phyloP scores from a whole-genome alignment of 2,329 filamentous ascomycete genomes.

The Microthyrium microscopicum region DNA sequence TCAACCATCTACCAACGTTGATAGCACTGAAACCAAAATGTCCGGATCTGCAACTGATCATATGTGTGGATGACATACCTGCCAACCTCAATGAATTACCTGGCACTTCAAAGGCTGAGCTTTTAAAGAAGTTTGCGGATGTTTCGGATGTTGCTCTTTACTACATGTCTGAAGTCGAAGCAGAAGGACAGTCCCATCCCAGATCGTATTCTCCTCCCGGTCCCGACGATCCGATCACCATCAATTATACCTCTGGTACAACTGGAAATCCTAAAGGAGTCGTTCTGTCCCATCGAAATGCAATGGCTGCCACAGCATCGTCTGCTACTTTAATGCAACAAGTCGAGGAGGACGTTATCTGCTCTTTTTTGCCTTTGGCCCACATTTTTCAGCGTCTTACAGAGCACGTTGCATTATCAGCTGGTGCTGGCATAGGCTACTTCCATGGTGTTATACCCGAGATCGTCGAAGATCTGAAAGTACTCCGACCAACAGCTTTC shows the following conservation, averaged over 20 bases:
- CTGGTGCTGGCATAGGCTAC: slow-evolving; percentile 65
- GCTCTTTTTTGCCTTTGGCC: slow-evolving; percentile 83
- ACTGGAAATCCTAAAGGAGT: slow-evolving; percentile 14
- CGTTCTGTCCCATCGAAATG: slow-evolving; percentile 33
- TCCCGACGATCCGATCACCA: slow-evolving; percentile 66
- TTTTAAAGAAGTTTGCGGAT: slow-evolving; percentile 59
- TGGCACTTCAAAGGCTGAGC: slow-evolving; percentile 59
- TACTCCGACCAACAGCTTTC: slow-evolving; percentile 66
- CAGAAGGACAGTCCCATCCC: slow-evolving; percentile 54
- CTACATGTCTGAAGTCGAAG: slow-evolving; percentile 66
- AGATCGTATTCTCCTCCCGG: slow-evolving; percentile 54
- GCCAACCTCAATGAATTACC: slow-evolving; percentile 57
- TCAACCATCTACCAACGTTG: slow-evolving; percentile 66
- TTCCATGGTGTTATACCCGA: slow-evolving; percentile 84
- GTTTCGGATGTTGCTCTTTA: slow-evolving; percentile 63
- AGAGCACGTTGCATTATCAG: slow-evolving; percentile 58
- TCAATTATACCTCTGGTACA: slow-evolving; percentile 56
- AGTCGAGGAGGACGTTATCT: slow-evolving; percentile 44
- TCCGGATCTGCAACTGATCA: slow-evolving; percentile 69
- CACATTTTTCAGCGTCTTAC: slow-evolving; percentile 83
- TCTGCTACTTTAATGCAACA: slow-evolving; percentile 38
- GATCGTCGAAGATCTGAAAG: slow-evolving; percentile 80
- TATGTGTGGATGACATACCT: slow-evolving; percentile 55
- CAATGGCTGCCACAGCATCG: slow-evolving; percentile 53
- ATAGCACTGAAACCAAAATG: slow-evolving; percentile 62